Evolutionary conservation across 139 green algal genomes (phyloP), one percentile per base, ranked within the genome.

Genomic region (Mesotaenium endlicherianum): DNA sequence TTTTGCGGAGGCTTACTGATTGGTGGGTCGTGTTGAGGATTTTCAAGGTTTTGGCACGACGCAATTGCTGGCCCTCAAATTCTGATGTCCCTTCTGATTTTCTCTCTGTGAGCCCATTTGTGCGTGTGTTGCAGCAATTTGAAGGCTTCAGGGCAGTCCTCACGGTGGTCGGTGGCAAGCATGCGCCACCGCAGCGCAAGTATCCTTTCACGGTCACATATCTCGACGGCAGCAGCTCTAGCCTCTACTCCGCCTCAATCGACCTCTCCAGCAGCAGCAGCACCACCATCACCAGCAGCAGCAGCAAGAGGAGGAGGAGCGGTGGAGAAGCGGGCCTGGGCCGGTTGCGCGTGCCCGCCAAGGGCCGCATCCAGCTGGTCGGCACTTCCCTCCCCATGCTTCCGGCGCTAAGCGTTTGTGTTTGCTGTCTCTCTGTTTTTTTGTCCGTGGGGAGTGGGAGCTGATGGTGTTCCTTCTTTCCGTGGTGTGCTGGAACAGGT

Each of bases 331-430:
- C 50, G 58, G 30, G 75, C 50, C 39, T 72, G 3, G 38, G 36
- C 30, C 39, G 75, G 34, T 38, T 80, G 59, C 59, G 78, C 30
- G 78, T 83, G 14, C 80, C 80, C 36, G n/a, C 47, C 1, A 85
- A 75, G n/a, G 80, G 80, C 0, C 70, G 47, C 20, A 69, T 86
- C 11, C 80, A 86, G 5, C 80, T 86, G 72, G 74, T 84, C 34
- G 16, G 64, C 64, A 75, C 36, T 39, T 11, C 11, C 8, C 38
- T 53, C 38, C 16, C 14, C 64, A 42, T 53, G 14, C 64, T 75
- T 53, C 38, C 38, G 14, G 64, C 8, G 11, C 38, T 64, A 75
- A 39, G 14, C 11, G 38, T 16, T 75, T 16, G 34, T 30, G 11
- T 75, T 75, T 14, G 64, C 38, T 75, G 8, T 75, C 36, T 53